Base-by-base conservation (phyloP, 176 grass and related monocot genomes). In the Avena insularis region DNA sequence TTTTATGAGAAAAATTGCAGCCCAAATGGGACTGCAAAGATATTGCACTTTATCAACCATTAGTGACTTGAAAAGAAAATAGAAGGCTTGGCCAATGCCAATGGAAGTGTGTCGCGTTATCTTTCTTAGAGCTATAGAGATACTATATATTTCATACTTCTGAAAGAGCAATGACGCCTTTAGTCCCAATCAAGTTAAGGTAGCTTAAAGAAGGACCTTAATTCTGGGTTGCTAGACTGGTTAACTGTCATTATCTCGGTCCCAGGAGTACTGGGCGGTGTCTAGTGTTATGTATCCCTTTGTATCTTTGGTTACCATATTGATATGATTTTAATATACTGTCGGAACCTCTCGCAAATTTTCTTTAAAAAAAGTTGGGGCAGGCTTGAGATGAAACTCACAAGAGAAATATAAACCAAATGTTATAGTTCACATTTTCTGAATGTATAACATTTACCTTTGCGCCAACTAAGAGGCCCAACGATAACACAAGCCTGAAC, bases 391-490 rank as follows among this genome's bases (percentile, higher is more conserved):
- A 35, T 17, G 60, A 63, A 5, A 17, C 29, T 31, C 2, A 9
- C 3, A 67, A 67, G 29, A 35, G 64, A 35, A 12, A 8, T 5
- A 9, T 0, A 17, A 67, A 35, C 29, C 29, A 67, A 67, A 67
- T 6, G 36, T 17, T 8, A 8, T 35, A 67, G 5, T 36, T 36
- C 13, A 67, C 64, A 67, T 36, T 67, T 67, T 67, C 14, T 67
- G 2, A 31, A 9, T 14, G 16, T 67, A 53, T 80, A 70, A 48
- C 16, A 38, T 80, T 67, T 86, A 98, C 94, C 97, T 99, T 99
- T 83, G 97, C 97, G 9, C 94, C 92, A 80, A 99, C 87, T 70
- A 99, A 95, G 70, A 99, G 92, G 5, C 85, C 92, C 31, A 99
- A 79, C 0, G 94, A 90, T 50, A 96, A 75, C n/a, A 94, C 35